Conservation (phyloP, 768 basidiomycete genomes). For the Phlegmacium glaucopus region DNA sequence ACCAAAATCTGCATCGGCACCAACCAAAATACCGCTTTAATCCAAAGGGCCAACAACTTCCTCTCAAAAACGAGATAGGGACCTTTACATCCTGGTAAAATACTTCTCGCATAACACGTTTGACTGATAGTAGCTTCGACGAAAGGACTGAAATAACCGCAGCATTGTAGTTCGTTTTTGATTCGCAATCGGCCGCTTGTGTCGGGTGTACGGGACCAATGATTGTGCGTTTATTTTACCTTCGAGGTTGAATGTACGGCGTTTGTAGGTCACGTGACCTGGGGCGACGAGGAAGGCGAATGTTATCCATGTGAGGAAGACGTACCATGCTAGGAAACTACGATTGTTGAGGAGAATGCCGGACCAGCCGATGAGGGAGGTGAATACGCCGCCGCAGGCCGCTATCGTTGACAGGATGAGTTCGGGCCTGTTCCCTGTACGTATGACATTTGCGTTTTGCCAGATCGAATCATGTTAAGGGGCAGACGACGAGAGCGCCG, state of each 20-base stretch:
- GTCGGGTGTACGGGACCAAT: constrained; percentile 67
- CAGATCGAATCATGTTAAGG: constrained; percentile 80
- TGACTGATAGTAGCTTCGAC: no score
- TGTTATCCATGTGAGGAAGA: no score
- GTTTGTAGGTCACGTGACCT: constrained; percentile 75
- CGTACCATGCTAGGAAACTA: no score
- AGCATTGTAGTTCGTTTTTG: constrained; percentile 71
- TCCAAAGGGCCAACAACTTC: constrained; percentile 57
- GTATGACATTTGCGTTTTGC: constrained; percentile 61
- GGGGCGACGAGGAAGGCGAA: no score
- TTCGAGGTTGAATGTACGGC: constrained; percentile 61
- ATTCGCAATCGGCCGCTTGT: constrained; percentile 56
- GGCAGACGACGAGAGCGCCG: constrained; percentile 54
- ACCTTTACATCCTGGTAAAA: no score
- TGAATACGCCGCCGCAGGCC: no score
- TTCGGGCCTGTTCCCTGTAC: constrained; percentile 64
- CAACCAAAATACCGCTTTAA: constrained; percentile 55
- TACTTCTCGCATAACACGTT: no score
- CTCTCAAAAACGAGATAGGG: constrained; percentile 58
- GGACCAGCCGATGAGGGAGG: no score
- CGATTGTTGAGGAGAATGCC: no score
- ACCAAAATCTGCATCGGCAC: constrained; percentile 64
- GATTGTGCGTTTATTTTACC: no score
- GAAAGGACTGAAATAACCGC: no score
- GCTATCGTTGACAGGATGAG: no score